Evolutionary conservation across 352 stramenopile genomes (phyloP).

Genomic region (Globisporangium echinulatum): DNA sequence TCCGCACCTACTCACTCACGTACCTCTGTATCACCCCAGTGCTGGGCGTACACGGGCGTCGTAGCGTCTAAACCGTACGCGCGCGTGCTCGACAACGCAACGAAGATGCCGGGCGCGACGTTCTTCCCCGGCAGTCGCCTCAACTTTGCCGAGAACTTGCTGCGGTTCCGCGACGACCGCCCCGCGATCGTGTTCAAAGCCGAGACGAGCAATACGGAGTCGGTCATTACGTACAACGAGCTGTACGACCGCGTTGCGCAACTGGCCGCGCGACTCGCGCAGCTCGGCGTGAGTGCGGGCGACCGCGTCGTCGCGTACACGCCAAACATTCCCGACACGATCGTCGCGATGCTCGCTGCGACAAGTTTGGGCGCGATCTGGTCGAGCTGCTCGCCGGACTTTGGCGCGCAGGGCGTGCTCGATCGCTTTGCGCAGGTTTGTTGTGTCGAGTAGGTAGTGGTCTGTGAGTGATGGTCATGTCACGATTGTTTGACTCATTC

Average conservation of each 20-base stretch:
- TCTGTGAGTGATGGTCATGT: not conserved
- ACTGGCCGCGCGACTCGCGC: constrained; percentile 32
- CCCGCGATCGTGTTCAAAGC: constrained; percentile 70
- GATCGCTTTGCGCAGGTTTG: constrained; percentile 68
- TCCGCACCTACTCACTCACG: not conserved
- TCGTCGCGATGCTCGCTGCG: constrained; percentile 66
- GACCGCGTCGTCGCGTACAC: constrained; percentile 68
- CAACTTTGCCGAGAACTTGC: constrained; percentile 74
- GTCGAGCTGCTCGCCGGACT: constrained; percentile 84
- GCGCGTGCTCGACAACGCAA: constrained; percentile 44
- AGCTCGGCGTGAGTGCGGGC: constrained; percentile 41
- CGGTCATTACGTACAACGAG: constrained; percentile 53
- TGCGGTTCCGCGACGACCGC: constrained; percentile 66
- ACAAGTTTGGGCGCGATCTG: constrained; percentile 65
- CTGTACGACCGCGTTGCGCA: constrained; percentile 53
- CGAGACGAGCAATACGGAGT: constrained; percentile 56
- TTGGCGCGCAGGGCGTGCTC: constrained; percentile 74
- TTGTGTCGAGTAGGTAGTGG: not conserved
- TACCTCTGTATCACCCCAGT: constrained; percentile 14
- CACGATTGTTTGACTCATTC: not conserved
- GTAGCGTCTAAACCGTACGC: constrained; percentile 46
- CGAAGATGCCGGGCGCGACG: constrained; percentile 67
- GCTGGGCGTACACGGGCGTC: constrained; percentile 73
- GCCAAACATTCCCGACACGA: constrained; percentile 62
- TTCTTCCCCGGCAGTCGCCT: constrained; percentile 62